Conservation (phyloP, 176 grass and related monocot genomes). For the Aegilops umbellulata region DNA sequence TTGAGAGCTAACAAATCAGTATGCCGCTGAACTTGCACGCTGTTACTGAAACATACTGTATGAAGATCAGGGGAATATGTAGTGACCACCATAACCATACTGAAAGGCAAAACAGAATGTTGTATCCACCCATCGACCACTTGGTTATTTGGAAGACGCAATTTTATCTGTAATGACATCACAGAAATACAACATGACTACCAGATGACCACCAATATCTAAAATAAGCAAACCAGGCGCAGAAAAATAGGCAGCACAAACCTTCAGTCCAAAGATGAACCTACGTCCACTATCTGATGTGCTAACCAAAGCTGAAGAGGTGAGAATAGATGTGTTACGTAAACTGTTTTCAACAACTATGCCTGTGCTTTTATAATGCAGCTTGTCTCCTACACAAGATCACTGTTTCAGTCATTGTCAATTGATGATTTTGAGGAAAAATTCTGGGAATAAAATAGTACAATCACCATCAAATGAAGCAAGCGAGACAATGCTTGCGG, state of each 20-base stretch:
- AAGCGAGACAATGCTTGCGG: neutral
- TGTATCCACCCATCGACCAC: neutral
- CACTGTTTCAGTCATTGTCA: neutral
- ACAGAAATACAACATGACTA: neutral
- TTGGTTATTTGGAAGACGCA: neutral
- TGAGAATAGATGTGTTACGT: neutral
- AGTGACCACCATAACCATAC: neutral
- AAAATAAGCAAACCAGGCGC: neutral
- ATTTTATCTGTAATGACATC: neutral
- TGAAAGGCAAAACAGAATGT: neutral
- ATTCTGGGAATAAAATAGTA: neutral
- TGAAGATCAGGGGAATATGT: neutral
- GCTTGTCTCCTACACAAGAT: neutral
- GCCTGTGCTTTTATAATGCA: neutral
- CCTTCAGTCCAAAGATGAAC: neutral
- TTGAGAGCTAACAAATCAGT: neutral
- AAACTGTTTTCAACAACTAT: neutral
- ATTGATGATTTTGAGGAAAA: neutral
- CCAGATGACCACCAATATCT: neutral
- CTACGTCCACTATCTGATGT: neutral
- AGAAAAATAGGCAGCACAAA: neutral
- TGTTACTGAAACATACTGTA: neutral
- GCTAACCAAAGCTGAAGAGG: neutral
- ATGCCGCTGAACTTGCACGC: neutral
- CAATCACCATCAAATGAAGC: constrained; percentile 15